These are phyloP conservation scores for Dactylorhiza incarnata DNA, from an alignment of 106 monocot species.

Conservation along the genomic window DNA sequence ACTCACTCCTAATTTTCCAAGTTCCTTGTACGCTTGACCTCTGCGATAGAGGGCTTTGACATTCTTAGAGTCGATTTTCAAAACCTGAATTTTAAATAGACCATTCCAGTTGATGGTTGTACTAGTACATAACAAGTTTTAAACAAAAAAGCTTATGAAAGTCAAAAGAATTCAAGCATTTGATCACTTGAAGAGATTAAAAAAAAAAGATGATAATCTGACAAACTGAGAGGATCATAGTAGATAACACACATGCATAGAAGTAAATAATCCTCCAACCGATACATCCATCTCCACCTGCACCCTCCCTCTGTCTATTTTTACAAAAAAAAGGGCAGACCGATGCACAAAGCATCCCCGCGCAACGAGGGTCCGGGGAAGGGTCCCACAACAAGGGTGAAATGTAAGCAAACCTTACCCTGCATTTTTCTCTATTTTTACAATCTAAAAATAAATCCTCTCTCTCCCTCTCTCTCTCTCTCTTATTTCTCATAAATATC, in stretches of 20 bases:
- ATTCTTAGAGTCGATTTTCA: conserved; percentile 65
- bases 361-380: too few species aligned
- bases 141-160: background rate
- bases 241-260: background rate
- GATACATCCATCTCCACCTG: too few species aligned
- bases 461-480: too few species aligned
- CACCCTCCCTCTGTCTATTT: too few species aligned
- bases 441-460: too few species aligned
- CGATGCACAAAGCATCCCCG: too few species aligned
- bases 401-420: too few species aligned
- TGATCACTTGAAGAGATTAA: background rate
- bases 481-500: too few species aligned
- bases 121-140: background rate
- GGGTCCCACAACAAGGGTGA: too few species aligned
- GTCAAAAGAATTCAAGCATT: too few species aligned
- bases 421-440: too few species aligned
- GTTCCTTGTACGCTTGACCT: conserved; percentile 95
- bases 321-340: too few species aligned
- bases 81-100: conserved; percentile 43
- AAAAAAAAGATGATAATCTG: background rate
- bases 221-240: background rate
- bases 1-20: conserved; percentile 72
- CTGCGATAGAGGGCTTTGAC: conserved; percentile 97
- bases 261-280: background rate
- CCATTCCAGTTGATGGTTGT: background rate